A percentile compares a stretch with the other conserved stretches of the same genome.
phyloP scores from a whole-genome alignment of 257 asterid genomes.

The Ilex asprella region DNA sequence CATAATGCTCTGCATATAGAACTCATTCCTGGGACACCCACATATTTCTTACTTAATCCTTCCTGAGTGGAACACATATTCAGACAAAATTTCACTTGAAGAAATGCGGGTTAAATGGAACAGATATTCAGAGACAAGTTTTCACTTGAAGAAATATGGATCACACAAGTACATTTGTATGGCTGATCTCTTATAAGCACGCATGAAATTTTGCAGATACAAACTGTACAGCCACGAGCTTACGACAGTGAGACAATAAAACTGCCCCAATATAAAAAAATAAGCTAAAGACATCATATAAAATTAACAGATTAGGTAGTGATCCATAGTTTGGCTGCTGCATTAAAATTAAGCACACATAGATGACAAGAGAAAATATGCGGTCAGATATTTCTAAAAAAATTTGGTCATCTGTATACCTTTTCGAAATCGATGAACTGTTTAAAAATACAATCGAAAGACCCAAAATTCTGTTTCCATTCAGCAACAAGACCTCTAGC shows the following conservation, averaged over 20 bases:
- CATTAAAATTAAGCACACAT: no score
- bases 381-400: background rate
- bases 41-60: conserved; percentile 53
- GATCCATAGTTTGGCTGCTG: no score
- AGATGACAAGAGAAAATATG: background rate
- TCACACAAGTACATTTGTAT: background rate
- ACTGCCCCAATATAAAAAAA: no score
- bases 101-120: conserved; percentile 16
- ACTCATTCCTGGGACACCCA: conserved; percentile 92
- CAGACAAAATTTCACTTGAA: conserved; percentile 17
- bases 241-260: no score
- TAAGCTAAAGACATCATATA: no score
- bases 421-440: conserved; percentile 43
- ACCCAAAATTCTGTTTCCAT: conserved; percentile 76
- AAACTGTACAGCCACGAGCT: no score
- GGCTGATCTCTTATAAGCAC: no score
- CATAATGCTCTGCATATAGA: conserved; percentile 73
- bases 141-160: conserved; percentile 11
- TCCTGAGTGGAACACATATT: conserved; percentile 42
- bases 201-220: no score
- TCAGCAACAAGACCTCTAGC: conserved; percentile 68
- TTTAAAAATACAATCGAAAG: conserved; percentile 62
- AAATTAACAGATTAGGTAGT: no score
- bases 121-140: conserved; percentile 14
- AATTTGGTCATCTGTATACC: conserved; percentile 27